A percentile compares a stretch with the other conserved stretches of the same genome.
Evolutionary conservation across 768 basidiomycete species (phyloP).

Genomic region (Pleurotus tuoliensis): DNA sequence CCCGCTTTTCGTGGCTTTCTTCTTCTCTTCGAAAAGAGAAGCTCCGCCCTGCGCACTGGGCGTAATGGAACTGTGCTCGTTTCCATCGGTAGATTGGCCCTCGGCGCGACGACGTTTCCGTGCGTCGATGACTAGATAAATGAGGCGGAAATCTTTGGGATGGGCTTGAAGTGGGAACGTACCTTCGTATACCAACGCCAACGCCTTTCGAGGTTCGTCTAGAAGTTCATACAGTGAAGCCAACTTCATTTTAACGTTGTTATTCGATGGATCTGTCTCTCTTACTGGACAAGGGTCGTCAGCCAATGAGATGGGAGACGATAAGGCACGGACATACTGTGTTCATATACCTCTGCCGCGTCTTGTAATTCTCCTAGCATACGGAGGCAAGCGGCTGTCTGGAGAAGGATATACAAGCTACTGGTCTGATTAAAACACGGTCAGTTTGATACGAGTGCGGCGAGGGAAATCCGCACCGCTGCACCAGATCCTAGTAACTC

Average conservation of each 20-base stretch:
- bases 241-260: constrained; percentile 84
- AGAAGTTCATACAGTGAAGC: constrained; percentile 88
- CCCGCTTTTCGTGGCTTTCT: constrained; percentile 36
- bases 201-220: constrained; percentile 74
- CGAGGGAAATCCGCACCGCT: constrained; percentile 42
- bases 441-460: neutral
- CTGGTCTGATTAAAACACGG: constrained; percentile 51
- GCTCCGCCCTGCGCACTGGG: constrained; percentile 15
- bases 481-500: constrained; percentile 73
- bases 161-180: neutral
- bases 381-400: constrained; percentile 79
- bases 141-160: neutral
- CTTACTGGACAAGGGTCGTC: constrained; percentile 46
- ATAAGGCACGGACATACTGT: constrained; percentile 44
- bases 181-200: constrained; percentile 86
- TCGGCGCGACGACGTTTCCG: constrained; percentile 41
- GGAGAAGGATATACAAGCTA: constrained; percentile 63
- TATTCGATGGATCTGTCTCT: constrained; percentile 66
- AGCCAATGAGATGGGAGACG: neutral
- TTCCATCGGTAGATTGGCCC: constrained; percentile 15
- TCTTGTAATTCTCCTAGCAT: constrained; percentile 71
- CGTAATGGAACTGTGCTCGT: neutral
- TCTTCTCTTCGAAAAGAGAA: constrained; percentile 70
- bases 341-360: constrained; percentile 80
- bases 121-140: constrained; percentile 50